These are phyloP conservation scores for Ricinus communis DNA, from an alignment of 345 rosid genomes.

Conservation along the genomic window DNA sequence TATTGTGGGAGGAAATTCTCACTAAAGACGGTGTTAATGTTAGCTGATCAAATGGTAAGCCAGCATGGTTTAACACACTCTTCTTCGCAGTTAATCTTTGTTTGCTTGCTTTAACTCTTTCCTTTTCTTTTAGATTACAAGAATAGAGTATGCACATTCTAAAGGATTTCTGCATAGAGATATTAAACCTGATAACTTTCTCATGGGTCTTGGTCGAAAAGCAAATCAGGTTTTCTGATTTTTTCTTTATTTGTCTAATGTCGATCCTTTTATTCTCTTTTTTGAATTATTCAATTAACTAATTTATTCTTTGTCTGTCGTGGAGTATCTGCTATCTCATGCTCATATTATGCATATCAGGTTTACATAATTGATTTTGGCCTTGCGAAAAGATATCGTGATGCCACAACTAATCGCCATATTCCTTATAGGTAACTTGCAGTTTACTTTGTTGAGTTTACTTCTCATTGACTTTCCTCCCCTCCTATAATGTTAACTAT, in stretches of 20 bases:
- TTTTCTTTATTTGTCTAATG: background rate
- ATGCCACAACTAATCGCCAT: conserved; percentile 73
- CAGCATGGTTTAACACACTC: background rate
- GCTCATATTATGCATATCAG: conserved; percentile 32
- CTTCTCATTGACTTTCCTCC: background rate
- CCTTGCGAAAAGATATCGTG: conserved; percentile 84
- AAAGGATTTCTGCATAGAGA: conserved; percentile 88
- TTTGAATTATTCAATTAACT: background rate
- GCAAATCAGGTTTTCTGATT: conserved; percentile 64
- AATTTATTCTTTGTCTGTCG: background rate
- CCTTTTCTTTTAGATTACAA: conserved; percentile 39
- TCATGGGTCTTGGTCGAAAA: conserved; percentile 76
- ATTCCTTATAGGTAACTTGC: conserved; percentile 70
- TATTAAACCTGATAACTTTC: conserved; percentile 76
- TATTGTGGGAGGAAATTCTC: conserved; percentile 91
- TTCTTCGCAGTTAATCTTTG: background rate
- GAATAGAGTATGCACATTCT: conserved; percentile 72
- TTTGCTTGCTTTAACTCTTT: background rate
- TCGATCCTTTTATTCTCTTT: background rate
- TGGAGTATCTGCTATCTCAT: background rate
- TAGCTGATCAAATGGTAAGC: conserved; percentile 93
- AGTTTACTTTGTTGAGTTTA: background rate
- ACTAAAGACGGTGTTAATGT: conserved; percentile 75
- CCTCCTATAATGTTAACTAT: background rate
- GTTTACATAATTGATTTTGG: conserved; percentile 90